Base-by-base conservation (phyloP, 2,329 filamentous ascomycete species). In the Exutisphaerella laricina region DNA sequence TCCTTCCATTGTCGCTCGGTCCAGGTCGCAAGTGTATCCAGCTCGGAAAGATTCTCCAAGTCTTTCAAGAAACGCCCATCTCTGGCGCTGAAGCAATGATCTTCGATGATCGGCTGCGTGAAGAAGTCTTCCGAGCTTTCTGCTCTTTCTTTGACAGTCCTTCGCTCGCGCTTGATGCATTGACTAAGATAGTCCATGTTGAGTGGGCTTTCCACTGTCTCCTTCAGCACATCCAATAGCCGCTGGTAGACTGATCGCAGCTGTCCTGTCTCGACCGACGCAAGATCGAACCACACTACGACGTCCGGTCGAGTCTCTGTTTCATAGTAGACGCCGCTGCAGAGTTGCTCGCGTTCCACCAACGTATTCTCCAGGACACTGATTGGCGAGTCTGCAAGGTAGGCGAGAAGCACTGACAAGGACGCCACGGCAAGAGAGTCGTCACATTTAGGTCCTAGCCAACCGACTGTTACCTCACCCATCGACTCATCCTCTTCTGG, bases 401-500 rank as follows among this genome's bases (percentile, higher is more conserved):
- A 98, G 2, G 84, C 81, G 28, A 95, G 74, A 2, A 94, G 69
- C 38, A 94, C 79, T 50, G 85, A 85, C 3, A 96, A 69, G 1
- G 89, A 92, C 10, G 82, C 82, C 8, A 78, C 72, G 58, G 56
- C 57, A 25, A 65, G 18, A 25, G 57, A 45, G 44, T 96, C 81
- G 40, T 78, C 84, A 63, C 84, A 88, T 55, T 83, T 75, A 0
- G 92, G 92, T 1, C 92, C 92, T 42, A 97, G 80, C 67, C 94
- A 95, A 1, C 78, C 84, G 14, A 96, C 80, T 36, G 87, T 70
- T 37, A 97, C 80, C 61, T 97, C 90, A 26, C 92, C 92, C 43
- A 82, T 85, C 0, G 88, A 90, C 62, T 98, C 92, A 54, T 98
- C 92, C 58, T 96, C 90, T 62, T 98, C 92, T 0, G 92, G 92